Evolutionary conservation across 2,329 filamentous ascomycete species (phyloP), one percentile per base, ranked within the genome.

Genomic region (Fusarium nematophilum): DNA sequence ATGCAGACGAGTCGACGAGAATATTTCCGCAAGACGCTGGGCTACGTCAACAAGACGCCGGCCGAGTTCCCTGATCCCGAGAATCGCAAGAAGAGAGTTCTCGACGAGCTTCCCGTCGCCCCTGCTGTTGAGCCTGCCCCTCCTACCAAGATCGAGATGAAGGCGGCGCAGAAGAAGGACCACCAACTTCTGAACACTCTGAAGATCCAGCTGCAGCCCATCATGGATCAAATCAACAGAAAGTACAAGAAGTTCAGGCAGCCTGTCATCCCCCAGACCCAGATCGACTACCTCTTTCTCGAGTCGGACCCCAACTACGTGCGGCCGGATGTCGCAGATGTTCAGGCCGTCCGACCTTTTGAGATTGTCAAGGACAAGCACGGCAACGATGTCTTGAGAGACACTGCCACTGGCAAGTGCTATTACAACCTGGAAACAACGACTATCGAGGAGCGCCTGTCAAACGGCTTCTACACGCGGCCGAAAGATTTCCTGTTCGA

Each of bases 221-320:
- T 98, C 65, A 97, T 99, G 93, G 94, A 99, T 66, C 92, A 97
- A 76, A 92, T 99, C 72, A 95, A 96, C 74, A 83, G 84, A 59
- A 93, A 90, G 72, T 96, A 97, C 78, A 91, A 90, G 72, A 92
- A 92, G 65, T 98, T 98, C 77, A 86, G 93, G 57, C 87, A 88
- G 50, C 89, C 92, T 1, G 86, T 92, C 34, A 89, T 99, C 57
- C 86, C 91, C 2, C 88, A 91, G 45, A 75, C 77, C 9, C 84
- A 88, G 62, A 92, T 96, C 55, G 83, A 87, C 15, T 97, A 98
- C 72, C 81, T 98, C 1, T 91, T 92, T 69, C 88, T 92, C 23
- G 94, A 98, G 72, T 84, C 88, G 30, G 88, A 97, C 64, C 92
- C 93, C 9, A 86, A 86, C 67, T 86, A 80, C 59, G 84, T 89